A percentile compares a stretch with the other conserved stretches of the same genome.
These are phyloP conservation scores for Xylariomycetidae sp. DNA, from an alignment of 2,329 filamentous ascomycete genomes.

Conservation along the genomic window DNA sequence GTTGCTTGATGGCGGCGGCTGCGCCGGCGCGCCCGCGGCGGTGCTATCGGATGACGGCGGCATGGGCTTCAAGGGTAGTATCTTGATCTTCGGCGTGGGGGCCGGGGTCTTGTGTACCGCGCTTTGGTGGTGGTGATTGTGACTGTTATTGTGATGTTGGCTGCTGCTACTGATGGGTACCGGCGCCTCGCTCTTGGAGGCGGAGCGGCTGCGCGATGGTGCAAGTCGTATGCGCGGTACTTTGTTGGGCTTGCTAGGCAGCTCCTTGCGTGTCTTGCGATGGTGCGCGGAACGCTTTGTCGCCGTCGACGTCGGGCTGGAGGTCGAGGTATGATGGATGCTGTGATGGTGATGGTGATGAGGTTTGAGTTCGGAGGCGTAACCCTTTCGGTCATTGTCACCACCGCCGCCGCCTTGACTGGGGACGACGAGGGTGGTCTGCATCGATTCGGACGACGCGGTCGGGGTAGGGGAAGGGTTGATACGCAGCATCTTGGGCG, in stretches of 20 bases:
- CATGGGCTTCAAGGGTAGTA: neutral
- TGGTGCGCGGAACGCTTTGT: conserved; percentile 5
- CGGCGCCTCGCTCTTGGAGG: neutral
- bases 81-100: neutral
- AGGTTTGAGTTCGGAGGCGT: conserved; percentile 1
- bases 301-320: too few relatives aligned
- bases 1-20: neutral
- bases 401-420: too few relatives aligned
- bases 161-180: conserved; percentile 3
- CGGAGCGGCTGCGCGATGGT: conserved; percentile 1
- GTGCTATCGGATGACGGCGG: neutral
- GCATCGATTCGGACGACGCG: conserved; percentile 22
- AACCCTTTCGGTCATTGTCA: conserved; percentile 18
- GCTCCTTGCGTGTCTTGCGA: conserved; percentile 19
- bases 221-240: conserved; percentile 6
- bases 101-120: too few relatives aligned
- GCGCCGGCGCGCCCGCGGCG: conserved; percentile 2
- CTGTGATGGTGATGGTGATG: neutral
- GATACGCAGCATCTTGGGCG: conserved; percentile 24
- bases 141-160: too few relatives aligned
- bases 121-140: too few relatives aligned
- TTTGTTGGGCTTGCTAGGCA: conserved; percentile 20
- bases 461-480: conserved; percentile 24
- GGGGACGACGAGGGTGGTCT: conserved; percentile 8
- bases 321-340: neutral